Base-by-base conservation (phyloP, 352 stramenopile species). In the Globisporangium nunn region DNA sequence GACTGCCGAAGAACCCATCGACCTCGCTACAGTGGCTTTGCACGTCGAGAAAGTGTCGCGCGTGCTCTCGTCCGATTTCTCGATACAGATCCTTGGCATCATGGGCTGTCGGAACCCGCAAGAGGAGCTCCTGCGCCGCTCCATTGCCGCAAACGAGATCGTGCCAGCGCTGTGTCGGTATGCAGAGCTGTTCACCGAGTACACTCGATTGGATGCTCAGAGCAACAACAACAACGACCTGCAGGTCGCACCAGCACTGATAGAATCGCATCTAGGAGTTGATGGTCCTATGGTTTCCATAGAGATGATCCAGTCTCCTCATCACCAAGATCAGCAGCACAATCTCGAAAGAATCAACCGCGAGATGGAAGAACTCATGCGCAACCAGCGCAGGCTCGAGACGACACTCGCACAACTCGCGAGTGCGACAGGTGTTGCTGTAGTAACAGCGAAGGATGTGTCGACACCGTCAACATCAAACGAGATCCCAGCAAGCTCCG, bases 1-100 rank as follows among this genome's bases (percentile, higher is more conserved):
- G 3, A 82, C 76, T 15, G 74, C 78, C 0, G 62, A 87, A 33
- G 77, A 88, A 12, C 76, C 76, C 0, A 65, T 87, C 1, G 82
- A 93, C 41, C 51, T 86, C 4, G 54, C 66, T 2, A 66, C 49
- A 0, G 67, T 81, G 0, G 66, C 72, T 10, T 50, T 31, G 28
- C 68, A 85, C 28, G 74, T 88, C 6, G 75, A 91, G 17, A 81
- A 77, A 52, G 71, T 89, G 6, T 66, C 72, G 17, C 72, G 70
- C 1, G 62, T 88, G 0, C 59, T 93, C 2, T 70, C 67, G 1
- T 88, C 80, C 0, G 80, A 91, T 41, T 85, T 87, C 44, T 84
- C 80, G 1, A 78, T 85, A 51, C 78, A 88, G 35, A 75, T 88
- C 41, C 56, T 91, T 12, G 58, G 61, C 0, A 59, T 77, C 49